phyloP scores from a whole-genome alignment of 768 basidiomycete genomes.

The Trichaptum fuscoviolaceum region DNA sequence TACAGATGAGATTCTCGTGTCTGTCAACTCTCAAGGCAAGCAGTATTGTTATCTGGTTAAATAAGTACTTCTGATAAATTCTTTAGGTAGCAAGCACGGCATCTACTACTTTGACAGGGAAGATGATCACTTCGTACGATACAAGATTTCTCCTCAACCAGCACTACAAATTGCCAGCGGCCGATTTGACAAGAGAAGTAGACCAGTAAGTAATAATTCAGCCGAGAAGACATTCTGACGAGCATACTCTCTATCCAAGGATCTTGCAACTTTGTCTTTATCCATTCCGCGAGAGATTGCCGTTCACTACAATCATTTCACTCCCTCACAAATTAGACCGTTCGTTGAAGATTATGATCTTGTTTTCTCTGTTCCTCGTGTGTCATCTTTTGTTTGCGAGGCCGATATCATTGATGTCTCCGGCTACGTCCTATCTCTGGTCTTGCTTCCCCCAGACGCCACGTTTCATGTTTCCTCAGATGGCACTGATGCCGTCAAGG shows the following conservation, averaged over 20 bases:
- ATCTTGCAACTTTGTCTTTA: background rate
- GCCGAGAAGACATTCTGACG: background rate
- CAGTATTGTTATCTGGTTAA: background rate
- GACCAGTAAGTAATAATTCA: background rate
- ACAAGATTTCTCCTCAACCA: background rate
- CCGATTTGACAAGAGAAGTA: background rate
- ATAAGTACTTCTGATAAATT: background rate
- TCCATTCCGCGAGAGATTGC: background rate
- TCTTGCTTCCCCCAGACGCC: background rate
- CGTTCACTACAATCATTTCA: conserved; percentile 2
- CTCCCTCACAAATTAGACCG: background rate
- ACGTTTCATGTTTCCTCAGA: background rate
- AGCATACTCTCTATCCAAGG: background rate
- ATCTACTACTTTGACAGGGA: background rate
- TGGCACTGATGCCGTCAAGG: conserved; percentile 2
- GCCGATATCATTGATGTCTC: conserved; percentile 4
- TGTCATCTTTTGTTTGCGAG: background rate
- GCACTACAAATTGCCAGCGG: background rate
- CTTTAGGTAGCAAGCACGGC: background rate
- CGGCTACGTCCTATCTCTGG: background rate
- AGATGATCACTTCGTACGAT: background rate
- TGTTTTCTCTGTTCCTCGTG: background rate
- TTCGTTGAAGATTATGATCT: background rate
- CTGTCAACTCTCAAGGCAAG: background rate
- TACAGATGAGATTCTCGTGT: conserved; percentile 1